These are phyloP conservation scores for Pleurotus ostreatus DNA, from an alignment of 768 basidiomycete species.

Conservation along the genomic window DNA sequence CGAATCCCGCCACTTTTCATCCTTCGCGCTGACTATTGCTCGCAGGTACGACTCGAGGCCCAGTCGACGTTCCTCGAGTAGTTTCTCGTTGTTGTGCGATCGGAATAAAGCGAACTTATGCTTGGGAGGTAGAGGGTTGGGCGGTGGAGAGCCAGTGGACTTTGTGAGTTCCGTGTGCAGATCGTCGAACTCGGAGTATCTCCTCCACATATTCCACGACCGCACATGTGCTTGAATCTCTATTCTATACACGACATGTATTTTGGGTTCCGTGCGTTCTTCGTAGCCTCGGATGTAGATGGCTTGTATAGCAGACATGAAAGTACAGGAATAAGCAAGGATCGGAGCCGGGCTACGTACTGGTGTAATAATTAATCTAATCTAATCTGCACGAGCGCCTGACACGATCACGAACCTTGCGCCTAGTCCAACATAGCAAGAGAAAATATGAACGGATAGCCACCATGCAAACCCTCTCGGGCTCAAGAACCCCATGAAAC, in stretches of 20 bases:
- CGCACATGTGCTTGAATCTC: conserved; percentile 84
- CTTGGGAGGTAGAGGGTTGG: conserved; percentile 80
- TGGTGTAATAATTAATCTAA: not conserved
- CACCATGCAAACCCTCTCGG: conserved; percentile 38
- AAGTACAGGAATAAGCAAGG: not conserved
- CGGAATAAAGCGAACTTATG: conserved; percentile 68
- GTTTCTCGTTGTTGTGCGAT: conserved; percentile 50
- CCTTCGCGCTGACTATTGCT: conserved; percentile 77
- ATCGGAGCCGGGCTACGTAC: not conserved
- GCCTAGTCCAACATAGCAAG: conserved; percentile 32
- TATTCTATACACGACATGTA: conserved; percentile 81
- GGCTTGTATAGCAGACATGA: conserved; percentile 75
- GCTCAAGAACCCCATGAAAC: conserved; percentile 47
- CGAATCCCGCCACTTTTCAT: conserved; percentile 77
- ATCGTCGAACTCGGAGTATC: conserved; percentile 93
- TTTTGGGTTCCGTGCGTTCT: conserved; percentile 63
- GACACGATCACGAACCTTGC: conserved; percentile 47
- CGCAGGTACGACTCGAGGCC: conserved; percentile 85
- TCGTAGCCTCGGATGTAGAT: conserved; percentile 68
- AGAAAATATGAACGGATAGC: conserved; percentile 35
- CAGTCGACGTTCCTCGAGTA: conserved; percentile 71
- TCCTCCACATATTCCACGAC: conserved; percentile 90
- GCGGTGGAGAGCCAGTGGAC: conserved; percentile 77
- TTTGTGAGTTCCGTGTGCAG: conserved; percentile 79
- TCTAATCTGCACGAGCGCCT: conserved; percentile 23